These are phyloP conservation scores for Lophiostoma macrostomum DNA, from an alignment of 495 filamentous ascomycete species.

Conservation along the genomic window DNA sequence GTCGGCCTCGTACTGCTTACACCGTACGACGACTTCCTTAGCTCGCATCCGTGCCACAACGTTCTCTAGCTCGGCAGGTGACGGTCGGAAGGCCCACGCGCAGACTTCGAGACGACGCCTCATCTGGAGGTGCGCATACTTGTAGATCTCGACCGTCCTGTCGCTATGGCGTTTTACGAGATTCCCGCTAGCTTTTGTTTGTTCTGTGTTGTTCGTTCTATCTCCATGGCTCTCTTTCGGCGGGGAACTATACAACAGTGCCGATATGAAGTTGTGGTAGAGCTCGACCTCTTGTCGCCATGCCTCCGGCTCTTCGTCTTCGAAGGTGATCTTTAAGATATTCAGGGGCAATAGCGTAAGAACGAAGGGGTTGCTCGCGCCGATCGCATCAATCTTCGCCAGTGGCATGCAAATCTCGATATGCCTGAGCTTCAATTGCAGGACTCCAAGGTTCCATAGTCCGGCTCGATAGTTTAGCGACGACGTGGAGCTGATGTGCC, in stretches of 20 bases:
- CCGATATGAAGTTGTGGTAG: slow-evolving; percentile 6
- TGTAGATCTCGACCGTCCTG: no score
- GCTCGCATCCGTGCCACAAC: background rate
- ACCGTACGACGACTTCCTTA: background rate
- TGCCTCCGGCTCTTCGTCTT: background rate
- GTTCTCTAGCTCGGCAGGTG: background rate
- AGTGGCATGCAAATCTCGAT: background rate
- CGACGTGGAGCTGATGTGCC: background rate
- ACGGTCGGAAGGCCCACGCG: background rate
- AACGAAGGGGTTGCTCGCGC: slow-evolving; percentile 4
- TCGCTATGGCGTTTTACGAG: no score
- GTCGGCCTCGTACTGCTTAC: background rate
- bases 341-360: background rate
- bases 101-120: background rate
- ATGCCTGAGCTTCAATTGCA: background rate
- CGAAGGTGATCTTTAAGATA: background rate
- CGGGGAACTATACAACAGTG: background rate
- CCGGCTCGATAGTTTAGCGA: background rate
- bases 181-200: no score
- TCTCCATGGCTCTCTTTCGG: no score
- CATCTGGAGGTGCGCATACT: background rate
- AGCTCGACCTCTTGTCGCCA: background rate
- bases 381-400: background rate
- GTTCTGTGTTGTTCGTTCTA: no score
- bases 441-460: background rate